phyloP scores from a whole-genome alignment of 192 early-diverging fungal genomes.

The Coemansia guatemalensis region DNA sequence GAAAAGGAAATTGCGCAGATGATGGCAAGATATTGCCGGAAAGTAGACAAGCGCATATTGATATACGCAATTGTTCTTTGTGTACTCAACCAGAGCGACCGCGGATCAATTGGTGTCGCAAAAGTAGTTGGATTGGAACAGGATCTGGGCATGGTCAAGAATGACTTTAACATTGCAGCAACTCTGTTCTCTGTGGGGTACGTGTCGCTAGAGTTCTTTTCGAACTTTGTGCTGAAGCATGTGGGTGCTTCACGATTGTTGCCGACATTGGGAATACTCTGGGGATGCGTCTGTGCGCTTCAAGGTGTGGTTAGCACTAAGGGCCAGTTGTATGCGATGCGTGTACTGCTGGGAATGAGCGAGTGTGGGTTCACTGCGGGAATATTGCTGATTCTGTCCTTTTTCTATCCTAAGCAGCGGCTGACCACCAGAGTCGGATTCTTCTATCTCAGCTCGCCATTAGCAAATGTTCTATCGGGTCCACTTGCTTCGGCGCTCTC shows the following conservation, averaged over 20 bases:
- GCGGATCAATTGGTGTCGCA: slow-evolving; percentile 49
- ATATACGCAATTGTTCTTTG: slow-evolving; percentile 35
- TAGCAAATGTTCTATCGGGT: slow-evolving; percentile 42
- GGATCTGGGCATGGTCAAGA: slow-evolving; percentile 43
- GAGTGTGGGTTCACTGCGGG: slow-evolving; percentile 50
- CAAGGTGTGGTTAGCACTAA: slow-evolving; percentile 42
- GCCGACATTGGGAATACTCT: slow-evolving; percentile 42
- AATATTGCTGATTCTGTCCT: slow-evolving; percentile 39
- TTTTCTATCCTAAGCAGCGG: slow-evolving; percentile 40
- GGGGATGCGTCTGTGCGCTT: slow-evolving; percentile 45
- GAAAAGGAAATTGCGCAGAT: neutral
- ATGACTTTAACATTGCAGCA: slow-evolving; percentile 50
- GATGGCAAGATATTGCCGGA: slow-evolving; percentile 36
- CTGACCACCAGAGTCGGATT: slow-evolving; percentile 29
- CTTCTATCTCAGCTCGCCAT: slow-evolving; percentile 46
- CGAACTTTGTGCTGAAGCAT: slow-evolving; percentile 46
- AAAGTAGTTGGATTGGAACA: slow-evolving; percentile 49
- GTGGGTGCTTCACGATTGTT: slow-evolving; percentile 41
- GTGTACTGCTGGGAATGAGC: slow-evolving; percentile 39
- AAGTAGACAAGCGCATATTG: slow-evolving; percentile 41
- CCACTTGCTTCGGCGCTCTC: slow-evolving; percentile 48
- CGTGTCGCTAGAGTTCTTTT: slow-evolving; percentile 42
- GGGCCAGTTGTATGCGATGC: slow-evolving; percentile 41
- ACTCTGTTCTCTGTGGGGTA: slow-evolving; percentile 48
- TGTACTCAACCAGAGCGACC: slow-evolving; percentile 48